These are phyloP conservation scores for Entomortierella chlamydospora DNA, from an alignment of 192 early-diverging fungal species.

Conservation along the genomic window DNA sequence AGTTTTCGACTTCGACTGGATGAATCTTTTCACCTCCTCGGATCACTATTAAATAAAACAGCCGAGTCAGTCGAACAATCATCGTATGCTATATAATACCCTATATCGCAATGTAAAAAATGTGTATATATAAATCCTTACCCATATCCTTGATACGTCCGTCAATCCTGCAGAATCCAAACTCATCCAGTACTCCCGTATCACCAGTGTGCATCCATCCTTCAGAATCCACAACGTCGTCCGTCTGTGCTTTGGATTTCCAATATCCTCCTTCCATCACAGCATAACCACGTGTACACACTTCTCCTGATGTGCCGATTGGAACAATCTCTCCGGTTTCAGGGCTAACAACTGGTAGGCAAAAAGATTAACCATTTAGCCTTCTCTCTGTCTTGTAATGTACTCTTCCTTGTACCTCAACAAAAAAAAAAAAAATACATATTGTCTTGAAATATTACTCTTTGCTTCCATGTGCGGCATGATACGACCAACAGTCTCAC, in stretches of 20 bases:
- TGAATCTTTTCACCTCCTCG: slow-evolving; percentile 66
- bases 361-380: neutral
- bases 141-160: slow-evolving; percentile 62
- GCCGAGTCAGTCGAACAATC: neutral
- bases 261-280: slow-evolving; percentile 64
- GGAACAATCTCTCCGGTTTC: slow-evolving; percentile 54
- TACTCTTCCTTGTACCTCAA: too few relatives aligned
- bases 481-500: slow-evolving; percentile 58
- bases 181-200: slow-evolving; percentile 55
- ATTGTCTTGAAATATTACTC: neutral
- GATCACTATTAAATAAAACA: slow-evolving; percentile 44
- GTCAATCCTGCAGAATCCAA: slow-evolving; percentile 60
- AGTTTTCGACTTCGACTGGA: slow-evolving; percentile 62
- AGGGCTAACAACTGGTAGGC: slow-evolving; percentile 52
- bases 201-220: slow-evolving; percentile 66
- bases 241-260: slow-evolving; percentile 54
- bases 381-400: neutral
- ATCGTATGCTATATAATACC: too few relatives aligned
- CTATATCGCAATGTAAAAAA: too few relatives aligned
- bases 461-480: slow-evolving; percentile 62
- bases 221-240: slow-evolving; percentile 49
- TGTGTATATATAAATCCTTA: neutral
- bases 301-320: slow-evolving; percentile 48
- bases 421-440: too few relatives aligned
- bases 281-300: slow-evolving; percentile 56